These are phyloP conservation scores for Lachancea quebecensis DNA, from an alignment of 805 yeast species.

Conservation along the genomic window DNA sequence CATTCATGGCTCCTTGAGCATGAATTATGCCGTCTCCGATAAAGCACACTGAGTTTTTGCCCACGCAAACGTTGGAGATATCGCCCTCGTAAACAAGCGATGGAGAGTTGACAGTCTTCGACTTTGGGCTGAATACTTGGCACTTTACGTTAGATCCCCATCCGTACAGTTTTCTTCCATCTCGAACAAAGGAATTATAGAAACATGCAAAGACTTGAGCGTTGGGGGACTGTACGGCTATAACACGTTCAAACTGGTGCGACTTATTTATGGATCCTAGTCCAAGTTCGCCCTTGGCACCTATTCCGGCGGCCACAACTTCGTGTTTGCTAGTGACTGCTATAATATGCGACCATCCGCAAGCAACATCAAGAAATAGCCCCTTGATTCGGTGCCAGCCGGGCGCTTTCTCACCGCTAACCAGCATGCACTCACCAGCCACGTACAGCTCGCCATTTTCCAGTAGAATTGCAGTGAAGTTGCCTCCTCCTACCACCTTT, in stretches of 20 bases:
- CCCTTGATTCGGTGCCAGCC: conserved; percentile 1
- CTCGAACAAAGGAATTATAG: conserved; percentile 63
- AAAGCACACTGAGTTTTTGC: conserved; percentile 24
- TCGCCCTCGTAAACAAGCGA: conserved; percentile 12
- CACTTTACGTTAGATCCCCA: conserved; percentile 49
- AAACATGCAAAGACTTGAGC: conserved; percentile 34
- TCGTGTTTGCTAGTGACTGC: conserved; percentile 37
- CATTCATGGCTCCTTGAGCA: conserved; percentile 11
- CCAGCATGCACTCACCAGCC: conserved; percentile 51
- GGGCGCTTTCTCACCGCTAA: conserved; percentile 3
- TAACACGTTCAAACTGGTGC: conserved; percentile 7
- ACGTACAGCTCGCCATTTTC: conserved; percentile 47
- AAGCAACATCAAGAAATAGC: conserved; percentile 43
- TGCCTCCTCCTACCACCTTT: conserved; percentile 72
- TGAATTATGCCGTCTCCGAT: conserved; percentile 10
- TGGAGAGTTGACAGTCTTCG: conserved; percentile 15
- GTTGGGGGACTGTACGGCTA: conserved; percentile 10
- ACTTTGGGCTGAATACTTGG: conserved; percentile 33
- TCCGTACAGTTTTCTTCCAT: conserved; percentile 47
- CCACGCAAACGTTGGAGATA: conserved; percentile 21
- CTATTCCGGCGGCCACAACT: conserved; percentile 53
- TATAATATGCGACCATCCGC: conserved; percentile 78
- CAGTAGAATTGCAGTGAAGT: conserved; percentile 63
- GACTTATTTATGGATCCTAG: conserved; percentile 26
- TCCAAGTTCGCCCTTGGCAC: conserved; percentile 73